Base-by-base conservation (phyloP, 345 rosid genomes). In the Salix purpurea region DNA sequence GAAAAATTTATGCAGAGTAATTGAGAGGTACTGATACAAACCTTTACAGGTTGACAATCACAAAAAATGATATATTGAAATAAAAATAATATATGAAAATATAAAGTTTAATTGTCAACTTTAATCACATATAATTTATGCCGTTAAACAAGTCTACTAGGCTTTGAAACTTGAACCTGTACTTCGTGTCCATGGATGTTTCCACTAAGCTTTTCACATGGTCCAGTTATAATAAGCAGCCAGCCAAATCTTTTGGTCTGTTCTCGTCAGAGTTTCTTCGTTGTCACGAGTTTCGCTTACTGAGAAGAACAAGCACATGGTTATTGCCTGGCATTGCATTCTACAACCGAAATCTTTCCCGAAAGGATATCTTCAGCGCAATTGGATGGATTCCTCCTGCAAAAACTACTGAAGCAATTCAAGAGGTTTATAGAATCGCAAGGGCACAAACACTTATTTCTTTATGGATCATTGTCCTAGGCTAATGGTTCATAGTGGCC, bases 391-490 rank as follows among this genome's bases (percentile, higher is more conserved):
- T 93, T 44, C 97, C 97, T 66, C 60, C 89, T 2, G 88, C 97
- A 3, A 82, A 85, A 80, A 81, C 91, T 3, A 91, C 91, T 93
- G 91, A 87, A 52, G 96, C 94, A 2, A 76, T 93, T 30, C 89
- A 91, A 30, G 96, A 93, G 74, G 96, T 90, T 28, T 91, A 70
- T 80, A 86, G 75, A 79, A 93, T 93, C 39, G 91, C 96, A 0
- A 86, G 93, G 75, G 96, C 96, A 1, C 97, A 90, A 82, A 92
- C 97, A 5, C 87, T 91, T 5, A 92, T 90, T 42, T 93, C 96
- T 74, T 79, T 91, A 64, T 87, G 86, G 81, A 91, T 96, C 46
- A 90, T 91, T 21, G 94, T 91, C 21, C 96, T 92, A 0, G 97
- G 96, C 44, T 93, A 91, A 82, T 91, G 97, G 97, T 91, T 91